Evolutionary conservation across 2,329 filamentous ascomycete genomes (phyloP), one percentile per base, ranked within the genome.

Genomic region (Fusarium guadeloupense): DNA sequence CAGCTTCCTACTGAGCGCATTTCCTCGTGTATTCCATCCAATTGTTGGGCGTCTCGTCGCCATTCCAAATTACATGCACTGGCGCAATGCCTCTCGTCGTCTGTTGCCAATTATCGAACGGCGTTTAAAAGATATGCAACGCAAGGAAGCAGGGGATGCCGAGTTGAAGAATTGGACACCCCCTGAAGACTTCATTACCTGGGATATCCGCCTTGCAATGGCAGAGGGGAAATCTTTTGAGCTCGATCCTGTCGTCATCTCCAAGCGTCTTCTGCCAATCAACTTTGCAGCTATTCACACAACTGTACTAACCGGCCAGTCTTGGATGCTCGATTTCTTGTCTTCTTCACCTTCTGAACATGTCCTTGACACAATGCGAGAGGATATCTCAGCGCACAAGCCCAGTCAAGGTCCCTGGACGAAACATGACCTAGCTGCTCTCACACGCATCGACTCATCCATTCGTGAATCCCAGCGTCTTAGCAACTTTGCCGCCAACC

Each of bases 231-330:
- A 74, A 5, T 4, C 48, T 0, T 65, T 68, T 9, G 82, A 86
- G 51, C 75, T 84, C 19, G 72, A 80, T 20, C 77, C 83, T 0
- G 67, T 74, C 4, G 76, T 77, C 35, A 78, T 87, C 14, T 81
- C 82, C 3, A 78, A 81, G 57, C 76, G 81, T 13, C 70, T 87
- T 6, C 72, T 87, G 30, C 81, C 83, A 1, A 74, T 87, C 37
- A 81, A 86, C 66, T 86, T 87, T 55, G 84, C 83, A 4, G 80
- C 83, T 16, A 84, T 86, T 21, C 84, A 87, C 70, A 87, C 84
- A 2, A 85, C 84, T 0, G 77, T 80, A 7, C 64, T 85, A 12
- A 85, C 83, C 0, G 78, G 79, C 4, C 79, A 81, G 39, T 78
- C 77, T 28, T 72, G 78, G 26, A 64, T 84, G 45, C 66, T 84